Base-by-base conservation (phyloP, 179 eudicot species). In the Carnegiea gigantea region DNA sequence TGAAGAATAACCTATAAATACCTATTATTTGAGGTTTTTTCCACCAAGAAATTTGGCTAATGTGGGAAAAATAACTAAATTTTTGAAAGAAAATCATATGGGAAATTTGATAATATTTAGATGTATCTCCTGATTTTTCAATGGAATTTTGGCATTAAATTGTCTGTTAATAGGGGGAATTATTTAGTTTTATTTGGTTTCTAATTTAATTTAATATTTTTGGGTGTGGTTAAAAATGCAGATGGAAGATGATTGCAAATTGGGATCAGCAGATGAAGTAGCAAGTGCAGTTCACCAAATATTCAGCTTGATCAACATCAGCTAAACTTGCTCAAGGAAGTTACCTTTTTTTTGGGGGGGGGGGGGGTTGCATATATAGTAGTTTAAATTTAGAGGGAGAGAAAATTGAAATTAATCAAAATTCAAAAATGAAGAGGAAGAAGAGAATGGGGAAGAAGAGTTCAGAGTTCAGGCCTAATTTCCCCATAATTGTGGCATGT, bases 181-280 rank as follows among this genome's bases (percentile, higher is more conserved):
- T 28, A 21, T 59, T 51, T 1, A 51, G 17, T 14, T 70, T 57
- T 18, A 9, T 28, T 60, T 38, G 0, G 64, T 24, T 26, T 30
- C 20, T 28, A 18, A 33, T 3, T 65, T 65, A 33, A 33, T 1
- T 33, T 65, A 0, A 2, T 0, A 14, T 70, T 33, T 0, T 36
- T 70, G 21, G 20, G 73, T 70, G 23, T 70, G 44, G 71, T 20
- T 2, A 36, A 79, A 33, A 46, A 71, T 78, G 85, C 90, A 88
- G 90, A 84, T 88, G 68, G 90, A 88, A 86, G 90, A 88, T 33
- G 89, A 83, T 9, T 88, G 90, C 79, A 82, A 83, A 76, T 76
- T 86, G 73, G 80, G 86, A 78, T 70, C 90, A 67, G 89, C 89
- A 64, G 87, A 86, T 73, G 87, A 88, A 21, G 83, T 88, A 40